Evolutionary conservation across 768 basidiomycete genomes (phyloP).

Genomic region (Leucocoprinus leucothites): DNA sequence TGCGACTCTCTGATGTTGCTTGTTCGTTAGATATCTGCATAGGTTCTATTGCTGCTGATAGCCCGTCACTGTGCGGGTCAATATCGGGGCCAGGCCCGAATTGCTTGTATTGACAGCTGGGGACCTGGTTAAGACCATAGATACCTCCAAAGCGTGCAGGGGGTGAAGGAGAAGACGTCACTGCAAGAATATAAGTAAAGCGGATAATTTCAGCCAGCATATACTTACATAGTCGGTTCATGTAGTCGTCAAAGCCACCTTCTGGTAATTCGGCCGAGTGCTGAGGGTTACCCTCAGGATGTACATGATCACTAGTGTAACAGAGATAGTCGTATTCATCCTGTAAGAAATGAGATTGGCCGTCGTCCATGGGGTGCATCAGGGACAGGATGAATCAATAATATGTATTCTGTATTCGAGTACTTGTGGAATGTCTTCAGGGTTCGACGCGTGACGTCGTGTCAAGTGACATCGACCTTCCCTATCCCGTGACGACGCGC

Average conservation of each 20-base stretch:
- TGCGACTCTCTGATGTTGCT: neutral
- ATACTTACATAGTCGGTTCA: constrained; percentile 14
- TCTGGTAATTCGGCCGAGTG: neutral
- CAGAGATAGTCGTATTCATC: constrained; percentile 7
- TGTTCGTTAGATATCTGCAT: neutral
- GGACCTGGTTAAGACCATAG: neutral
- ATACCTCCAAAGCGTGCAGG: constrained; percentile 18
- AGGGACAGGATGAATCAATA: no score
- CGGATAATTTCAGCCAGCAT: constrained; percentile 3
- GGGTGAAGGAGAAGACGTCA: constrained; percentile 32
- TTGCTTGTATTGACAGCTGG: neutral
- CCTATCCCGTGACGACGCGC: constrained; percentile 2
- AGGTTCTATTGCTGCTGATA: neutral
- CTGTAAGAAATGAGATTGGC: neutral
- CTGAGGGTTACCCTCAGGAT: neutral
- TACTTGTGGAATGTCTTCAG: neutral
- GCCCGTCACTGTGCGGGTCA: neutral
- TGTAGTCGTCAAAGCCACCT: constrained; percentile 15
- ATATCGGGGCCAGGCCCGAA: neutral
- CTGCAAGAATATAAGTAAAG: constrained; percentile 10
- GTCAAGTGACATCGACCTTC: neutral
- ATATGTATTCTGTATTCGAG: neutral
- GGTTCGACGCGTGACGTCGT: neutral
- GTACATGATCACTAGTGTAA: neutral
- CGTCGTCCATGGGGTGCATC: neutral